Evolutionary conservation across 2,329 filamentous ascomycete genomes (phyloP).

Genomic region (Fusarium scirpi): DNA sequence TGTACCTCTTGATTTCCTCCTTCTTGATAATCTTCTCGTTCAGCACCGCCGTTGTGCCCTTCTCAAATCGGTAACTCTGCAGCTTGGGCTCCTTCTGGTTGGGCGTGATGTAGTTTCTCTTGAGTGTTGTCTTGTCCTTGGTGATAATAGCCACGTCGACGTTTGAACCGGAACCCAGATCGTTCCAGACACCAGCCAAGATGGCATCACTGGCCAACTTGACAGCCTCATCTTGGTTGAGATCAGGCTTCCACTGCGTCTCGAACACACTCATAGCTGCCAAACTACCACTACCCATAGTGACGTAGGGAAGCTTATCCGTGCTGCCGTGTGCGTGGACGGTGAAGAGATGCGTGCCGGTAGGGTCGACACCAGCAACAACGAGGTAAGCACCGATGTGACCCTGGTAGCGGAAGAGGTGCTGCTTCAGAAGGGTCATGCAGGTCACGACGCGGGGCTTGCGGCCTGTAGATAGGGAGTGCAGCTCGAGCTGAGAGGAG

Average conservation of each 20-base stretch:
- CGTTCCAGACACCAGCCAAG: conserved; percentile 97
- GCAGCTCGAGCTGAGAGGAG: conserved; percentile 97
- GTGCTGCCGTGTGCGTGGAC: conserved; percentile 98
- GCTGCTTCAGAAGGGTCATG: conserved; percentile 99
- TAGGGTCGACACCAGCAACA: conserved; percentile 95
- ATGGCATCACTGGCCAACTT: conserved; percentile 88
- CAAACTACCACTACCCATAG: conserved; percentile 96
- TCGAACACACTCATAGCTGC: conserved; percentile 99
- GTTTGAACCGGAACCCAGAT: conserved; percentile 95
- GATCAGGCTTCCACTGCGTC: conserved; percentile 86
- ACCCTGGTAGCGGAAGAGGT: conserved; percentile 98
- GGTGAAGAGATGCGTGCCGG: conserved; percentile 94
- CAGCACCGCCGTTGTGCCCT: conserved; percentile 93
- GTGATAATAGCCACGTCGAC: conserved; percentile 98
- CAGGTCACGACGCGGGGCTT: conserved; percentile 97
- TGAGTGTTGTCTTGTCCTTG: conserved; percentile 90
- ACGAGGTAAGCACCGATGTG: conserved; percentile 98
- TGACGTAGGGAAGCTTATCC: conserved; percentile 98
- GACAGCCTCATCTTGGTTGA: conserved; percentile 85
- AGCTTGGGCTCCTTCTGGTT: conserved; percentile 93
- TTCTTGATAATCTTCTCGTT: conserved; percentile 97
- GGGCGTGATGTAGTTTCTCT: conserved; percentile 92
- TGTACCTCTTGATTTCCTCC: conserved; percentile 93
- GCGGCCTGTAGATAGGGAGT: conserved; percentile 94
- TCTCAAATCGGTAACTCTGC: conserved; percentile 89